Conservation (phyloP, 331 rosid species). For the Malus hybrid region DNA sequence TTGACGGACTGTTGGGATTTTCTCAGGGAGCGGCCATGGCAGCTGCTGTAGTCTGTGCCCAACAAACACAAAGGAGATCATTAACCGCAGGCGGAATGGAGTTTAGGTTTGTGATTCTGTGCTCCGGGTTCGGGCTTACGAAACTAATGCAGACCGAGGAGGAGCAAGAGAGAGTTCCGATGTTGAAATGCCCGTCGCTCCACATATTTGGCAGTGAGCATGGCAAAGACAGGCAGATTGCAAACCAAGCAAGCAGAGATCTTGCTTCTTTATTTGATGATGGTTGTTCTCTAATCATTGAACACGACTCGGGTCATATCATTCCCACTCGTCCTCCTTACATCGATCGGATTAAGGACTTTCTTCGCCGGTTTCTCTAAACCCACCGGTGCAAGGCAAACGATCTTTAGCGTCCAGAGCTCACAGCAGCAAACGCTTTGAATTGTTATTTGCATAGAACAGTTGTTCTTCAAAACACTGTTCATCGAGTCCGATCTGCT, state of each 20-base stretch:
- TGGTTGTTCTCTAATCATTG: slow-evolving; percentile 45
- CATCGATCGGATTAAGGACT: slow-evolving; percentile 58
- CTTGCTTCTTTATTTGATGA: slow-evolving; percentile 68
- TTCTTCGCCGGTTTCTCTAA: slow-evolving; percentile 50
- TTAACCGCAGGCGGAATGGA: slow-evolving; percentile 30
- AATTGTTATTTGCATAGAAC: no score
- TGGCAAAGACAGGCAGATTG: slow-evolving; percentile 80
- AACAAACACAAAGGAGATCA: slow-evolving; percentile 13
- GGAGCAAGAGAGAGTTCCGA: neutral
- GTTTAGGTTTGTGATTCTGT: slow-evolving; percentile 60
- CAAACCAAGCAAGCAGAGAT: slow-evolving; percentile 54
- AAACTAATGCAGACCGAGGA: slow-evolving; percentile 27
- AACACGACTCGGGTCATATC: slow-evolving; percentile 80
- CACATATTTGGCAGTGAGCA: slow-evolving; percentile 74
- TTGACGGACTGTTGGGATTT: slow-evolving; percentile 83
- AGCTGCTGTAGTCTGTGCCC: slow-evolving; percentile 52
- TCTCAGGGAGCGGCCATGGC: slow-evolving; percentile 94
- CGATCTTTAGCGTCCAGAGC: neutral
- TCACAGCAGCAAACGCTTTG: neutral
- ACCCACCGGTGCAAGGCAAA: no score
- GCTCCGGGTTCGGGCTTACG: slow-evolving; percentile 64
- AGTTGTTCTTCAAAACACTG: no score
- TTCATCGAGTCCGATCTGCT: no score
- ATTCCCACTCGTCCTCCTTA: slow-evolving; percentile 76
- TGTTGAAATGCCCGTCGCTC: slow-evolving; percentile 66